Evolutionary conservation across 208 protist genomes (phyloP).

Genomic region (Leishmania braziliensis): DNA sequence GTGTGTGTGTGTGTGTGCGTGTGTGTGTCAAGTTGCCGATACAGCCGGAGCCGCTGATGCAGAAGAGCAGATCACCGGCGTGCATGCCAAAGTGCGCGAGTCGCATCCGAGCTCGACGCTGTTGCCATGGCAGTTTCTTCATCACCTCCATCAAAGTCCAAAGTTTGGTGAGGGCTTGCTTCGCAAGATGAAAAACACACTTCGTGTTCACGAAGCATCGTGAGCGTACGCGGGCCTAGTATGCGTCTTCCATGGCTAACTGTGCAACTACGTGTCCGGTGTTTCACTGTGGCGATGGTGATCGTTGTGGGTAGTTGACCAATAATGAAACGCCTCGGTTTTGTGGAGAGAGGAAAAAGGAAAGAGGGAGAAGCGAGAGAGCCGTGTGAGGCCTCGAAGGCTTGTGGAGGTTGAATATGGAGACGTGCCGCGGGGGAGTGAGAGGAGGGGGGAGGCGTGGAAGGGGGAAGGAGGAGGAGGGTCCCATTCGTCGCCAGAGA

Average conservation of each 20-base stretch:
- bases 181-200: neutral
- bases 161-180: no score
- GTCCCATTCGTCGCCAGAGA: constrained; percentile 1
- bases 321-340: neutral
- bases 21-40: neutral
- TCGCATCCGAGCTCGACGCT: no score
- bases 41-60: no score
- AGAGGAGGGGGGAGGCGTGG: neutral
- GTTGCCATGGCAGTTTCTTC: no score
- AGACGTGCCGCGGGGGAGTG: neutral
- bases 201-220: neutral
- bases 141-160: no score
- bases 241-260: neutral
- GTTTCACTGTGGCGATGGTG: neutral
- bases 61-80: no score
- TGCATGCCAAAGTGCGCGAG: no score
- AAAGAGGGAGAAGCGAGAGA: neutral
- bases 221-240: neutral
- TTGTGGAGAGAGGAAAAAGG: neutral
- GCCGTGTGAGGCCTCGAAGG: neutral
- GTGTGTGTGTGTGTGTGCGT: neutral
- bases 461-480: neutral
- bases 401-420: neutral
- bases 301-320: neutral
- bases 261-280: neutral